Conservation (phyloP, 176 grass and related monocot genomes). For the Cocos nucifera region DNA sequence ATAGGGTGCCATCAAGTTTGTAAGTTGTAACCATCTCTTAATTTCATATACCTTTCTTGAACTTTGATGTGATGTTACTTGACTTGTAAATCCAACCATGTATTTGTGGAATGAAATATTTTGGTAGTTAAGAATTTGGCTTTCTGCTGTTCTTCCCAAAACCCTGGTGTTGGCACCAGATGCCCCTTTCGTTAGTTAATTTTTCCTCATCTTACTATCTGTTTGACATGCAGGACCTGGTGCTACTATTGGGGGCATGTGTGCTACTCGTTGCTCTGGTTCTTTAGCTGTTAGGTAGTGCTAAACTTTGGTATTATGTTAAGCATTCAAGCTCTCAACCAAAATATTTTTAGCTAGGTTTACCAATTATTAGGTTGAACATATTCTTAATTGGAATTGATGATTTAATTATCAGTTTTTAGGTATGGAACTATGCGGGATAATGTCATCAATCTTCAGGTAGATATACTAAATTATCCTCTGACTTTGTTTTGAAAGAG, state of each 20-base stretch:
- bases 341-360: neutral
- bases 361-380: slow-evolving; percentile 12
- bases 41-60: too few species aligned
- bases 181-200: too few species aligned
- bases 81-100: too few species aligned
- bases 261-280: slow-evolving; percentile 91
- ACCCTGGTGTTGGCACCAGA: too few species aligned
- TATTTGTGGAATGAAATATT: too few species aligned
- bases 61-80: too few species aligned
- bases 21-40: too few species aligned
- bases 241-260: slow-evolving; percentile 97
- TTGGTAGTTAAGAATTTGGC: too few species aligned
- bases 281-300: slow-evolving; percentile 99
- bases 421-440: slow-evolving; percentile 99
- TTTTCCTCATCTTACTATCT: too few species aligned
- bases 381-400: slow-evolving; percentile 41
- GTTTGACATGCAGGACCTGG: slow-evolving; percentile 74
- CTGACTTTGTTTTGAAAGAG: neutral
- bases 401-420: slow-evolving; percentile 66
- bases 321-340: neutral
- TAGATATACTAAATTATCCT: slow-evolving; percentile 23
- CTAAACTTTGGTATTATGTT: slow-evolving; percentile 19
- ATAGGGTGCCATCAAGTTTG: too few species aligned
- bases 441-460: slow-evolving; percentile 92
- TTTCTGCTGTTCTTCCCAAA: too few species aligned